Percentiles rank a stretch among this genome's conserved stretches.
phyloP scores from a whole-genome alignment of 305 asterid species.

The Fraxinus nigra region DNA sequence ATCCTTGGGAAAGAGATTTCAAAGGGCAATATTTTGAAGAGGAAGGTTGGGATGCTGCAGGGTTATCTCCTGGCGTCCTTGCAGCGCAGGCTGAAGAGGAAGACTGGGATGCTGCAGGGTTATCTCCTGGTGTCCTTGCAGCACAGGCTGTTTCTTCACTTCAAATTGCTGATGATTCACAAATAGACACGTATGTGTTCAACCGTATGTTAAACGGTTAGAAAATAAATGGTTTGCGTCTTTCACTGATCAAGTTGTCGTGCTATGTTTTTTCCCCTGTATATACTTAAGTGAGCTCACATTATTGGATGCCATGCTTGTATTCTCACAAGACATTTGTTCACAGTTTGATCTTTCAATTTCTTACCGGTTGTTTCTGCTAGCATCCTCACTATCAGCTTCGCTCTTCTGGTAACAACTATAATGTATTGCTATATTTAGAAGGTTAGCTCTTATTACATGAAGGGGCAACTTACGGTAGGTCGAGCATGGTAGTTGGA shows the following conservation, averaged over 20 bases:
- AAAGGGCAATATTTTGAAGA: conserved; percentile 32
- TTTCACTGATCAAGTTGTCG: conserved; percentile 15
- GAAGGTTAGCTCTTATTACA: not conserved
- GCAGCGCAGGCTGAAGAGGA: too few relatives aligned
- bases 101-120: too few relatives aligned
- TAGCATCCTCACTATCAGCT: not conserved
- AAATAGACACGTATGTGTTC: conserved; percentile 29
- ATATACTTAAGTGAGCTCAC: conserved; percentile 33
- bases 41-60: conserved; percentile 24
- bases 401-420: too few relatives aligned
- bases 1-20: conserved; percentile 23
- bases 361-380: conserved; percentile 6
- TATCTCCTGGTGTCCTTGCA: conserved; percentile 20
- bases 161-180: conserved; percentile 45
- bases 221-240: not conserved
- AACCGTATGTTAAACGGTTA: conserved; percentile 31
- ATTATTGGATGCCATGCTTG: conserved; percentile 29
- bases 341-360: conserved; percentile 7
- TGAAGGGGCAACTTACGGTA: too few relatives aligned
- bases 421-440: not conserved
- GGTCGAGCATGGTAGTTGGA: too few relatives aligned
- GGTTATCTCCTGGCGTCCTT: conserved; percentile 25
- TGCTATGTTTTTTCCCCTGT: conserved; percentile 33
- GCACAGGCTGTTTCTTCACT: conserved; percentile 48
- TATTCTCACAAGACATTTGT: conserved; percentile 15